Evolutionary conservation across 2,329 filamentous ascomycete genomes (phyloP).

Genomic region (Thermochaetoides dissita): DNA sequence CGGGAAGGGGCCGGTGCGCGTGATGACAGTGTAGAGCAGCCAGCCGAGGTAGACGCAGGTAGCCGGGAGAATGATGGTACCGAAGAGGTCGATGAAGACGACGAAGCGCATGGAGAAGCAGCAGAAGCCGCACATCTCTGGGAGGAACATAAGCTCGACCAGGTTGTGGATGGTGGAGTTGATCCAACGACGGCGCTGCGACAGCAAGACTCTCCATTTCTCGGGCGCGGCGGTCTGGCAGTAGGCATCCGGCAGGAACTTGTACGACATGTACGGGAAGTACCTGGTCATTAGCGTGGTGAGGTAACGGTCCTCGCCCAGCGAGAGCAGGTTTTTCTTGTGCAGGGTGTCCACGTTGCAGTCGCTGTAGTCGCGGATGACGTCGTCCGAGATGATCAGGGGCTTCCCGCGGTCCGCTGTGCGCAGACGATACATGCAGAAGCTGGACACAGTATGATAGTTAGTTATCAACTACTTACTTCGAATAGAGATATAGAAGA

Average conservation of each 20-base stretch:
- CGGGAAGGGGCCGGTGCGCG: constrained; percentile 60
- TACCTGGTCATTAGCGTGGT: constrained; percentile 98
- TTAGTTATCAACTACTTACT: too few species aligned
- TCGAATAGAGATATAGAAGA: neutral
- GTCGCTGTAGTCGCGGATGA: constrained; percentile 80
- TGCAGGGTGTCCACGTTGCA: constrained; percentile 88
- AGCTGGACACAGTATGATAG: constrained; percentile 47
- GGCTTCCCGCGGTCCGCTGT: constrained; percentile 90
- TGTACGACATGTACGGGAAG: constrained; percentile 90
- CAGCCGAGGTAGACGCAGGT: constrained; percentile 79
- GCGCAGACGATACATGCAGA: constrained; percentile 94
- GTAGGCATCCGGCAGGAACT: constrained; percentile 87
- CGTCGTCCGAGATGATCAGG: constrained; percentile 76
- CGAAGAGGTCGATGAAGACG: constrained; percentile 85
- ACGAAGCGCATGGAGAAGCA: constrained; percentile 97
- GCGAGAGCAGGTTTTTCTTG: constrained; percentile 86
- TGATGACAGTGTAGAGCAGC: constrained; percentile 67
- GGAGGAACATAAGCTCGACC: constrained; percentile 74
- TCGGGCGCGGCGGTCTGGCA: constrained; percentile 89
- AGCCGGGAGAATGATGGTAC: constrained; percentile 81
- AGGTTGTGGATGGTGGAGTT: constrained; percentile 98
- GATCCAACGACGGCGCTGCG: constrained; percentile 98
- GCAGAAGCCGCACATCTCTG: constrained; percentile 96
- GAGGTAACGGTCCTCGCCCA: constrained; percentile 93
- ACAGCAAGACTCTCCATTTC: constrained; percentile 83